Conservation (phyloP, 768 basidiomycete species). For the Termitomyces titanicus region DNA sequence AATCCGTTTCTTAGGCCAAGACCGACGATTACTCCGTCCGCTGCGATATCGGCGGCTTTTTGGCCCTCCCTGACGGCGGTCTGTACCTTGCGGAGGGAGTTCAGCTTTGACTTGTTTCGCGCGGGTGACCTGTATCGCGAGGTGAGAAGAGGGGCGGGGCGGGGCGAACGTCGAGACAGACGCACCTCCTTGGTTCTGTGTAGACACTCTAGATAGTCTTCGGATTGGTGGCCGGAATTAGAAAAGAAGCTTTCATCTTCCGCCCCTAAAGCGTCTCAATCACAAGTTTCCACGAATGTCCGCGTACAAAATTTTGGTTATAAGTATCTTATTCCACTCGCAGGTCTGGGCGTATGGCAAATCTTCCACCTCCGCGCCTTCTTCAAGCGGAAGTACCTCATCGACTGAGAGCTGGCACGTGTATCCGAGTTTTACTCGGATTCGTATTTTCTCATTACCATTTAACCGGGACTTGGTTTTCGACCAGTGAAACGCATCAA, state of each 20-base stretch:
- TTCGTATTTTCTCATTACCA: not conserved
- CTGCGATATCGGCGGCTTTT: constrained; percentile 66
- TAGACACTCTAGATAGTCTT: constrained; percentile 91
- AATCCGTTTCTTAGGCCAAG: constrained; percentile 71
- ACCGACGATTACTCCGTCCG: constrained; percentile 71
- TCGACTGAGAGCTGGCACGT: constrained; percentile 50
- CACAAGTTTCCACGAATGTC: constrained; percentile 88
- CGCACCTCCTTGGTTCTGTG: constrained; percentile 87
- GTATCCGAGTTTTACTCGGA: not conserved
- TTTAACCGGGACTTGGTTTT: constrained; percentile 4
- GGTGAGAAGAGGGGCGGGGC: not conserved
- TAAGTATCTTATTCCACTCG: constrained; percentile 71
- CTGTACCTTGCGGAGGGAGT: constrained; percentile 62
- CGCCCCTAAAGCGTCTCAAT: not conserved
- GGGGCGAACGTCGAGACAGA: not conserved
- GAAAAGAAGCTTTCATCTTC: no score
- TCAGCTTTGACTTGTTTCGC: constrained; percentile 71
- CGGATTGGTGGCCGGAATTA: constrained; percentile 58
- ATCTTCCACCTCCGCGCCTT: constrained; percentile 90
- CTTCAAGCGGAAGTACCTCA: constrained; percentile 95
- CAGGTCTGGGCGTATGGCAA: constrained; percentile 89
- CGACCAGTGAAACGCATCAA: not conserved
- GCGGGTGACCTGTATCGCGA: constrained; percentile 37
- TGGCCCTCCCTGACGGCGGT: constrained; percentile 65
- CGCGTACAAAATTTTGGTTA: constrained; percentile 95